phyloP scores from a whole-genome alignment of 805 yeast genomes.

The Pichia phayaonensis region DNA sequence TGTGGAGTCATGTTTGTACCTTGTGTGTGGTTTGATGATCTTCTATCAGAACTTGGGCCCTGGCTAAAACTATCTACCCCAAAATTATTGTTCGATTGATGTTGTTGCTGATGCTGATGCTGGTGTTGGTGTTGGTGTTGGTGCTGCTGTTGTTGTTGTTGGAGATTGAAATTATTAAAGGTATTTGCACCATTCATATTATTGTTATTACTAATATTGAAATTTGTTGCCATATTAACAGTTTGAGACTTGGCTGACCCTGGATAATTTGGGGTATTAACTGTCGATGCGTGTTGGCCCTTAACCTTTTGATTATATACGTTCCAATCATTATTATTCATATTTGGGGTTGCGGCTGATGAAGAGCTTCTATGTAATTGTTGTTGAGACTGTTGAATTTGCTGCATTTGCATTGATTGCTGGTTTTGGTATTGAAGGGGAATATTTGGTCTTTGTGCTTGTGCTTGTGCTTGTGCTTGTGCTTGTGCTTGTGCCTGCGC shows the following conservation, averaged over 20 bases:
- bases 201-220: neutral
- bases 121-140: neutral
- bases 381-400: neutral
- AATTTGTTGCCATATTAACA: slow-evolving; percentile 1
- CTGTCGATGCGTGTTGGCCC: neutral
- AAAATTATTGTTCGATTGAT: slow-evolving; percentile 3
- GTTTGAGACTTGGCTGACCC: neutral
- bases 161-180: neutral
- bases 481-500: neutral
- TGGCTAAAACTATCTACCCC: neutral
- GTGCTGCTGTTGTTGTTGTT: neutral
- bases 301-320: neutral
- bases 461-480: neutral
- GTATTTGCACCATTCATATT: neutral
- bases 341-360: neutral
- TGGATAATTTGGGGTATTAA: neutral
- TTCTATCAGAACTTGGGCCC: neutral
- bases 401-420: neutral
- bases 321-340: neutral
- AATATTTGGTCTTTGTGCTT: neutral
- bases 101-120: neutral
- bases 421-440: neutral
- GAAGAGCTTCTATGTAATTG: neutral
- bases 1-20: slow-evolving; percentile 18
- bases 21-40: slow-evolving; percentile 18